Conservation (phyloP, 208 protist species). For the Crithidia sp. region DNA sequence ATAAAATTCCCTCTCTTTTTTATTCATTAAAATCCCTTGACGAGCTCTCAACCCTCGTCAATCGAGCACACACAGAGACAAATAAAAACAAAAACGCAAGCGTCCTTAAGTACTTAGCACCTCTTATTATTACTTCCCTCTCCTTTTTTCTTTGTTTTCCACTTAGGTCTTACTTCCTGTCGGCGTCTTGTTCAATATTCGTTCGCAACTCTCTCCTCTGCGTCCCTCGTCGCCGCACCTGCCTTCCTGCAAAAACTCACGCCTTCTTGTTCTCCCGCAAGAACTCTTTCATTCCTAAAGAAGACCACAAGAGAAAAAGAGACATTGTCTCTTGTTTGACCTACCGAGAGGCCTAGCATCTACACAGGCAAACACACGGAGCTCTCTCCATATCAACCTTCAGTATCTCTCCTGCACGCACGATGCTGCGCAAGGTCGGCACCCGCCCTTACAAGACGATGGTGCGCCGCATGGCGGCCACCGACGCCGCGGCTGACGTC, state of each 20-base stretch:
- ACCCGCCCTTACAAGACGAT: slow-evolving; percentile 81
- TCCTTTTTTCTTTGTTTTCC: slow-evolving; percentile 10
- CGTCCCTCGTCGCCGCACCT: no score
- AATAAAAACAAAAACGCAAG: slow-evolving; percentile 10
- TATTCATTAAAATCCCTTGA: background rate
- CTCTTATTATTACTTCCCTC: slow-evolving; percentile 19
- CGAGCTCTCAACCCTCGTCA: no score
- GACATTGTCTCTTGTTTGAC: no score
- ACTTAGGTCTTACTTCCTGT: background rate
- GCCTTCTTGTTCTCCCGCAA: background rate
- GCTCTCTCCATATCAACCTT: background rate
- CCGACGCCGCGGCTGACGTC: slow-evolving; percentile 41
- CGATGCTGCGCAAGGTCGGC: slow-evolving; percentile 78
- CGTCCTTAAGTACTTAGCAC: slow-evolving; percentile 19
- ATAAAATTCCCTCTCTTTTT: no score
- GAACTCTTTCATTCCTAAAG: background rate
- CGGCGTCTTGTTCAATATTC: background rate
- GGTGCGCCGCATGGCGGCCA: slow-evolving; percentile 69
- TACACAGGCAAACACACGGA: background rate
- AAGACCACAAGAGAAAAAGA: no score
- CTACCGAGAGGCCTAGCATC: no score
- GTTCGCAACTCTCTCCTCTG: background rate
- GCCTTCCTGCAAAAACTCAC: no score
- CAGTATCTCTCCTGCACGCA: background rate
- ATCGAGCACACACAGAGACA: background rate